A percentile compares a stretch with the other conserved stretches of the same genome.
Evolutionary conservation across 1,139 yeast genomes (phyloP).

Genomic region (Yamadazyma oceani): DNA sequence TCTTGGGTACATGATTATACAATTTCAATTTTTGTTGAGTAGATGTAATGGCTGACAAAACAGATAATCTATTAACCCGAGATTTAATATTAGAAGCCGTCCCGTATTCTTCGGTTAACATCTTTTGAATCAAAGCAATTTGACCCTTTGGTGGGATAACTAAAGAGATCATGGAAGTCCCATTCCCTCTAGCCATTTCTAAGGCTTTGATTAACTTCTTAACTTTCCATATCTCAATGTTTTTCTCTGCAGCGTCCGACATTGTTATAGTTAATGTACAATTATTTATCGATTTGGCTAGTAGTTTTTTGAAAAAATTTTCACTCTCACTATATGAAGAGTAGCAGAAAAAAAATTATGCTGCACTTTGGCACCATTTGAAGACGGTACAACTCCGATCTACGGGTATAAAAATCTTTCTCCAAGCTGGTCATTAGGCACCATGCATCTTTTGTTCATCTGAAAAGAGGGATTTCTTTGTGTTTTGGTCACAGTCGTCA

Average conservation of each 20-base stretch:
- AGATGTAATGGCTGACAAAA: slow-evolving; percentile 93
- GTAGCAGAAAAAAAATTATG: too few relatives aligned
- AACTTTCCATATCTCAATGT: slow-evolving; percentile 98
- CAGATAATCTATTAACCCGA: slow-evolving; percentile 93
- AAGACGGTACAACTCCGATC: too few relatives aligned
- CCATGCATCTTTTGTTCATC: too few relatives aligned
- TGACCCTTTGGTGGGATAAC: slow-evolving; percentile 96
- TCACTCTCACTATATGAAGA: not conserved
- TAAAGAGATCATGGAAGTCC: slow-evolving; percentile 97
- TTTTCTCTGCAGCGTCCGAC: slow-evolving; percentile 69
- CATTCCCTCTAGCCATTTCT: slow-evolving; percentile 93
- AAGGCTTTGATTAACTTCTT: slow-evolving; percentile 86
- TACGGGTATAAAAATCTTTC: too few relatives aligned
- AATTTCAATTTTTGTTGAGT: slow-evolving; percentile 94
- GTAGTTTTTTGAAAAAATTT: too few relatives aligned
- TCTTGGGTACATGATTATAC: slow-evolving; percentile 85
- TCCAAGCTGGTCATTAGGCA: too few relatives aligned
- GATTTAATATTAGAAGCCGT: slow-evolving; percentile 98
- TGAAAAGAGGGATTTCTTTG: too few relatives aligned
- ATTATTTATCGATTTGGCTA: not conserved
- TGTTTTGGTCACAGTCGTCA: too few relatives aligned
- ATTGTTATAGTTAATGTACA: slow-evolving; percentile 5
- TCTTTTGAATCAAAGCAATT: slow-evolving; percentile 80
- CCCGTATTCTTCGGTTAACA: slow-evolving; percentile 98
- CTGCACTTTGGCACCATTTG: too few relatives aligned